A percentile compares a stretch with the other conserved stretches of the same genome.
phyloP scores from a whole-genome alignment of 306 rosid genomes.

The Cicer judaicum region DNA sequence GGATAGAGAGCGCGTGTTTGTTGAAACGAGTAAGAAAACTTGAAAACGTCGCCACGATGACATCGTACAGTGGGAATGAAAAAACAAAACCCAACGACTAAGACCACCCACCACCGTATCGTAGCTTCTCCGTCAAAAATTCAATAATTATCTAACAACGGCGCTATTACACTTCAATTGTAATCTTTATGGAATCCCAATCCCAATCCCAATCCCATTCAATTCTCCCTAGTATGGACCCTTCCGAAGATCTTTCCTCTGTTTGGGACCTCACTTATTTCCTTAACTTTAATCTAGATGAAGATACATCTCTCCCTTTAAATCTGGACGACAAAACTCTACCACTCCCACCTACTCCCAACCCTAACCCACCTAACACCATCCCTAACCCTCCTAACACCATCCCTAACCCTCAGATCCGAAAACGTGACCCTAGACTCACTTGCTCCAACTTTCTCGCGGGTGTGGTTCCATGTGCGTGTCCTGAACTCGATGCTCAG shows the following conservation, averaged over 20 bases:
- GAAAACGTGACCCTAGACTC: constrained; percentile 93
- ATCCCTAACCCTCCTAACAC: not conserved
- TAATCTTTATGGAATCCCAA: constrained; percentile 37
- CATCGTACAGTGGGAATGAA: not conserved
- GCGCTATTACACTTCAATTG: not conserved
- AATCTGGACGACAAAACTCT: constrained; percentile 18
- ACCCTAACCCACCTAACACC: constrained; percentile 2
- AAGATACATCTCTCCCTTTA: not conserved
- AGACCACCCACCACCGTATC: constrained; percentile 25
- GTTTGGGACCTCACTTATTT: constrained; percentile 49
- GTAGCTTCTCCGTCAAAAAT: constrained; percentile 45
- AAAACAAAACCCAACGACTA: constrained; percentile 22
- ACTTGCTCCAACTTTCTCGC: constrained; percentile 83
- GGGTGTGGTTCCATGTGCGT: constrained; percentile 91
- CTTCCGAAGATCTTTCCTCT: constrained; percentile 41
- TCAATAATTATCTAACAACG: constrained; percentile 26
- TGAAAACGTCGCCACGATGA: constrained; percentile 46
- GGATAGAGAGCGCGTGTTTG: not conserved
- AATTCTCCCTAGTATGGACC: constrained; percentile 26
- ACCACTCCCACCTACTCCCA: not conserved
- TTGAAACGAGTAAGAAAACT: not conserved
- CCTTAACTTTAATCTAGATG: constrained; percentile 48
- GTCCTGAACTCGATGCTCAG: constrained; percentile 84
- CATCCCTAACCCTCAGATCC: constrained; percentile 36
- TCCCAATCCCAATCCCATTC: constrained; percentile 25